Conservation (phyloP, 1,284 basidiomycete genomes). For the Marasmius sp. region DNA sequence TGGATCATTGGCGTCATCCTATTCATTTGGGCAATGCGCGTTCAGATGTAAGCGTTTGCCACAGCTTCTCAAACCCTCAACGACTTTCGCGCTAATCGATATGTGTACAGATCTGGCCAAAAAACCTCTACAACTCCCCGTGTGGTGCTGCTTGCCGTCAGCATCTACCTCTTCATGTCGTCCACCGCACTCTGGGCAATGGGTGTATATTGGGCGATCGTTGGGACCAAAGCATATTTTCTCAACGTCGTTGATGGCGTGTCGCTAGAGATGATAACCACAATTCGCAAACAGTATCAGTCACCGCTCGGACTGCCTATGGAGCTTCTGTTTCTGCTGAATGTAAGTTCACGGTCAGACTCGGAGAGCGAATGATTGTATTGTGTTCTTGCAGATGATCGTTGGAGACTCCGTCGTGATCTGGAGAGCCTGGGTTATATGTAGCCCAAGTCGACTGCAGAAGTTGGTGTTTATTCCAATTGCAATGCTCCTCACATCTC, state of each 20-base stretch:
- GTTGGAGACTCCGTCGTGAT: neutral
- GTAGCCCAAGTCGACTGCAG: neutral
- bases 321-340: slow-evolving; percentile 1
- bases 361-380: neutral
- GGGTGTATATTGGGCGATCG: neutral
- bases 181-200: slow-evolving; percentile 5
- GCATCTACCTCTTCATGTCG: neutral
- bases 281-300: neutral
- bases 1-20: slow-evolving; percentile 3
- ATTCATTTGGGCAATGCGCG: slow-evolving; percentile 3
- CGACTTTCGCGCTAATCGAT: neutral
- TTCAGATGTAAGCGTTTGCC: neutral
- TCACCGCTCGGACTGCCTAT: neutral
- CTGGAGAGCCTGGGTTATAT: neutral
- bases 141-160: neutral
- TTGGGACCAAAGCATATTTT: neutral
- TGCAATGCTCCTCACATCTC: neutral
- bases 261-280: neutral
- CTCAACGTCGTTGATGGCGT: neutral
- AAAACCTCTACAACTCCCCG: neutral
- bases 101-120: neutral
- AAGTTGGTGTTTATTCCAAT: neutral
- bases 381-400: neutral
- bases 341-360: neutral
- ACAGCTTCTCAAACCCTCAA: neutral